Evolutionary conservation across 331 rosid species (phyloP).

Genomic region (Pyrus hybrid): DNA sequence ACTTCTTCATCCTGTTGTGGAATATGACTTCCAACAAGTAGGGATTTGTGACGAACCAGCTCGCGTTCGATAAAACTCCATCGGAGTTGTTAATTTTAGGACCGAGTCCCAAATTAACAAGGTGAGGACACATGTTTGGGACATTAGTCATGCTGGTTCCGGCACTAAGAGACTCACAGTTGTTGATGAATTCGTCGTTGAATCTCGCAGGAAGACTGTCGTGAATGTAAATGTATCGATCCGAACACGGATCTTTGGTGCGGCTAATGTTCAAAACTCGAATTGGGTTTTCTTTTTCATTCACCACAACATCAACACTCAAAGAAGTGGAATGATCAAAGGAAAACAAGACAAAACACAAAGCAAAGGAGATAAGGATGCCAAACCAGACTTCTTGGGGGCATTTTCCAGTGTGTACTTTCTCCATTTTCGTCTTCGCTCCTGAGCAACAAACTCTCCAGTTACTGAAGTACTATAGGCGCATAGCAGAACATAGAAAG

Average conservation of each 20-base stretch:
- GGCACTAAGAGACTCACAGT: slow-evolving; percentile 42
- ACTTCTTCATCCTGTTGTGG: slow-evolving; percentile 49
- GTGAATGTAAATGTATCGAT: slow-evolving; percentile 46
- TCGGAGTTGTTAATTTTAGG: slow-evolving; percentile 17
- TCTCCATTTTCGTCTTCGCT: slow-evolving; percentile 20
- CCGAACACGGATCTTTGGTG: slow-evolving; percentile 32
- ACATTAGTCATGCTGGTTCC: slow-evolving; percentile 30
- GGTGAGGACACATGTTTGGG: slow-evolving; percentile 54
- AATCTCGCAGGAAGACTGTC: slow-evolving; percentile 38
- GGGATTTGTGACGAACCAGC: slow-evolving; percentile 57
- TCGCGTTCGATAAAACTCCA: slow-evolving; percentile 22
- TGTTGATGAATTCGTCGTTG: slow-evolving; percentile 33
- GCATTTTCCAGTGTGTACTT: slow-evolving; percentile 12
- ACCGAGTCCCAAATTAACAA: slow-evolving; percentile 49
- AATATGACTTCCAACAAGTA: slow-evolving; percentile 62
- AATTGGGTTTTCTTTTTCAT: background rate
- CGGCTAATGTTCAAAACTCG: too few relatives aligned
- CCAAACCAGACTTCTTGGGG: slow-evolving; percentile 26
- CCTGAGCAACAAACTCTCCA: background rate
- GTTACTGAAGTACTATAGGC: background rate
- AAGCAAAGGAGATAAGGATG: slow-evolving; percentile 23
- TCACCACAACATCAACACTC: slow-evolving; percentile 1
- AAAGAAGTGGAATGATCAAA: slow-evolving; percentile 32
- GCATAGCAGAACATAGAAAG: too few relatives aligned
- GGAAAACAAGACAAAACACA: slow-evolving; percentile 13